Base-by-base conservation (phyloP, 345 rosid species). In the Streptanthus diversifolius region DNA sequence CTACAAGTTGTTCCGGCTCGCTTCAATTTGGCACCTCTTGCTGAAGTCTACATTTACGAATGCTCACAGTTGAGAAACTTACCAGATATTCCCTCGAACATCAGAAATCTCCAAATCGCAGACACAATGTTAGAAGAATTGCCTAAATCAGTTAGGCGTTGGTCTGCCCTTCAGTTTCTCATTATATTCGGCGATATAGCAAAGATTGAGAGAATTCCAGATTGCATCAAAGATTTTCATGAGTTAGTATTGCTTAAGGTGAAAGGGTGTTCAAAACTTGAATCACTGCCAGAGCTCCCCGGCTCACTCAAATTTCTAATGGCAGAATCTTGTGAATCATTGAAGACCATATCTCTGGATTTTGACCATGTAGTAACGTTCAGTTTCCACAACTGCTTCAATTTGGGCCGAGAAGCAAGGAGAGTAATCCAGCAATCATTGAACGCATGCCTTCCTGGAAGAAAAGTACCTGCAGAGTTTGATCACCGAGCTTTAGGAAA, bases 31-130 rank as follows among this genome's bases (percentile, higher is more conserved):
- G 8, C 24, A 27, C 78, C 43, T 21, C 47, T 41, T 30, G 41
- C 25, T 39, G 2, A 2, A 17, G 12, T 62, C 8, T 3, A 1
- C 13, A 43, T 56, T 45, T 1, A 0, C 0, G 51, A 60, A 0
- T 84, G 87, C 72, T 5, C 3, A 15, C 14, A 55, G 2, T 6
- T 78, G 48, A 43, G 7, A 17, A 61, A 47, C 13, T 0, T 79
- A 39, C 76, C 82, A 37, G 53, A 47, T 33, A 49, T 78, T 29
- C 68, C 54, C 2, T 33, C n/a, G 0, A 69, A 66, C 41, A 56
- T 80, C 35, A 8, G 21, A 14, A 0, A 7, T 4, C 60, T 79
- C n/a, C 0, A 0, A 9, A 47, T 59, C 6, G 4, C 39, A 24
- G 59, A 70, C 30, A 48, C 75, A 47, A 48, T 60, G 75, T 1